Evolutionary conservation across 495 filamentous ascomycete genomes (phyloP).

Genomic region (Penicillium crystallinum): DNA sequence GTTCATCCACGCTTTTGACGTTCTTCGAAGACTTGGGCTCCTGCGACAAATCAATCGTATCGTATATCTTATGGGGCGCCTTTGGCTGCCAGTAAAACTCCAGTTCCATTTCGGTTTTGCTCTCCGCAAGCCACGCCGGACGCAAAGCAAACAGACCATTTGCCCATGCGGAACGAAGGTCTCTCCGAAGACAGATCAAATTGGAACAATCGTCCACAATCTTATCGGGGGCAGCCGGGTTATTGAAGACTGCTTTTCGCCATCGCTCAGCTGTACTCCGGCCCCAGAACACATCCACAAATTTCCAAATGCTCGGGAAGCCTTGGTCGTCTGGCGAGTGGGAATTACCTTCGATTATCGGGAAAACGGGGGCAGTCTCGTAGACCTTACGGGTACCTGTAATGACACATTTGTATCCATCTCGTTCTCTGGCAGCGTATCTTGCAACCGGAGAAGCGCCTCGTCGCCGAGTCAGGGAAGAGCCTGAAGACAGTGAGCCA

Average conservation of each 20-base stretch:
- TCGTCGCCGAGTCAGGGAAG: neutral
- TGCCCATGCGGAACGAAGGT: constrained; percentile 3
- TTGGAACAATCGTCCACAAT: constrained; percentile 2
- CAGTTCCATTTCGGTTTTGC: constrained; percentile 5
- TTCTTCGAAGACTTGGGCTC: neutral
- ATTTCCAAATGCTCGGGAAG: neutral
- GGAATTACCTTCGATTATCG: neutral
- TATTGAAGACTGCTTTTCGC: constrained; percentile 2
- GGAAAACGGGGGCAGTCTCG: constrained; percentile 2
- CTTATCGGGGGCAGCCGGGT: neutral
- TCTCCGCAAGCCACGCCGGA: neutral
- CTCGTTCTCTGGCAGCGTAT: constrained; percentile 5
- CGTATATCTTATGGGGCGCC: neutral
- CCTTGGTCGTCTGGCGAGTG: neutral
- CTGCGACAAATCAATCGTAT: constrained; percentile 2
- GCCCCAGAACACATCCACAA: constrained; percentile 8
- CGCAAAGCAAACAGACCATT: constrained; percentile 7
- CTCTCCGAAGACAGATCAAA: constrained; percentile 12
- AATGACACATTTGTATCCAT: constrained; percentile 8
- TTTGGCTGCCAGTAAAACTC: constrained; percentile 15
- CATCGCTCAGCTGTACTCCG: neutral
- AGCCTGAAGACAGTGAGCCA: neutral
- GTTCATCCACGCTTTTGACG: neutral
- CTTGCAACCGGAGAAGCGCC: neutral
- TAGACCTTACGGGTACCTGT: constrained; percentile 6